Percentiles rank a stretch among this genome's conserved stretches.
Conservation (phyloP, 129 eudicot species). For the Saposhnikovia divaricata region DNA sequence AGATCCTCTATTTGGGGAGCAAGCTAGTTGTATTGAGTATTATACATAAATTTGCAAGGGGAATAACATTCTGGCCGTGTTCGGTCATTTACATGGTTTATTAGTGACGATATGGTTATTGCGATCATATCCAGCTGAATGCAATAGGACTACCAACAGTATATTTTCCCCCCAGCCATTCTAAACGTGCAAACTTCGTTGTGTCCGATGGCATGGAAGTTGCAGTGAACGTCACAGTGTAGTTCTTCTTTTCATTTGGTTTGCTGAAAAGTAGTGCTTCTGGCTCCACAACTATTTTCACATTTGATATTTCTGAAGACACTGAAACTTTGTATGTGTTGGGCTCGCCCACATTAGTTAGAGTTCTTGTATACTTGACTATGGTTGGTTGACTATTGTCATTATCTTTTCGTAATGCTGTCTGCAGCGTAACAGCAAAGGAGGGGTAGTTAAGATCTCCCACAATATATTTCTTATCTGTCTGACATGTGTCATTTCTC, state of each 20-base stretch:
- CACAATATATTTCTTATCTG: conserved; percentile 36
- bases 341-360: conserved; percentile 66
- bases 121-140: conserved; percentile 54
- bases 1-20: neutral
- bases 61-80: neutral
- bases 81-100: conserved; percentile 15
- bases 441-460: conserved; percentile 69
- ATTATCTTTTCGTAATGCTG: conserved; percentile 37
- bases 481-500: conserved; percentile 25
- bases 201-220: conserved; percentile 61
- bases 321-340: conserved; percentile 53
- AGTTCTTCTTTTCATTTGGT: conserved; percentile 45
- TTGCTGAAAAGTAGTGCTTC: conserved; percentile 34
- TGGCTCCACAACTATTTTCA: conserved; percentile 52
- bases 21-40: neutral
- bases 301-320: conserved; percentile 28
- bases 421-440: conserved; percentile 45
- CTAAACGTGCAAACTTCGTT: conserved; percentile 37
- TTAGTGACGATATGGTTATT: conserved; percentile 9
- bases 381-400: conserved; percentile 25
- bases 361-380: conserved; percentile 51
- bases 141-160: conserved; percentile 60
- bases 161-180: conserved; percentile 55
- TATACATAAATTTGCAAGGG: neutral
- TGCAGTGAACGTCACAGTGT: conserved; percentile 62